Evolutionary conservation across 768 basidiomycete genomes (phyloP), one percentile per base, ranked within the genome.

Genomic region (Trametes gibbosa): DNA sequence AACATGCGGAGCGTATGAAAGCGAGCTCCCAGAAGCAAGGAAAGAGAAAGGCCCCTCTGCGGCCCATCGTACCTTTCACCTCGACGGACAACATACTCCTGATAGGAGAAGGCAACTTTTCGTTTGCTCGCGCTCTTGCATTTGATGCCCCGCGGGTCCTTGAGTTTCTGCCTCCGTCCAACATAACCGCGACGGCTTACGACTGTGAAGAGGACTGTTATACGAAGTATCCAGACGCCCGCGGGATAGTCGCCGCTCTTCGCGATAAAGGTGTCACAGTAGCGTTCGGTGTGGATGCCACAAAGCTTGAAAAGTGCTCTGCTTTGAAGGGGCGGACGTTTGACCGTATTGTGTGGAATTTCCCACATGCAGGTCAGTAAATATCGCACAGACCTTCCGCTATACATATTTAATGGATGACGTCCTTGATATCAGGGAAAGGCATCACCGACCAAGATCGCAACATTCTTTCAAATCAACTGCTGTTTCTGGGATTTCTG

Each of bases 51-150:
- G 68, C 63, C 7, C 63, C 66, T 52, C 53, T 63, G 23, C 74
- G 68, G n/a, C 74, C 77, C 1, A 88, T 81, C 0, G 77, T 89
- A 9, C 90, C 90, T 0, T 91, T 90, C 72, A 71, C 69, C 14
- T 68, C 82, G 0, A 84, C 81, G 8, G 86, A 92, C 68, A 82
- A 70, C 48, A 87, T 92, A 34, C 77, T 92, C 21, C 79, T 96
- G 29, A 76, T 98, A 52, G 96, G 95, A 9, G 96, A 98, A 77
- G 96, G 93, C 12, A 92, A 98, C 71, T 98, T 98, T 68, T 96
- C 95, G 1, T 98, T 92, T 66, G 81, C 94, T 2, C 84, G 82
- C 25, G 86, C 94, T 16, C 79, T 98, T 16, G 72, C 91, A 25
- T 65, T 76, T 13, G 65, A 76, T 50, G 78, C 84, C 0, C 77